Evolutionary conservation across 2,329 filamentous ascomycete genomes (phyloP).

Genomic region (Fusarium humuli): DNA sequence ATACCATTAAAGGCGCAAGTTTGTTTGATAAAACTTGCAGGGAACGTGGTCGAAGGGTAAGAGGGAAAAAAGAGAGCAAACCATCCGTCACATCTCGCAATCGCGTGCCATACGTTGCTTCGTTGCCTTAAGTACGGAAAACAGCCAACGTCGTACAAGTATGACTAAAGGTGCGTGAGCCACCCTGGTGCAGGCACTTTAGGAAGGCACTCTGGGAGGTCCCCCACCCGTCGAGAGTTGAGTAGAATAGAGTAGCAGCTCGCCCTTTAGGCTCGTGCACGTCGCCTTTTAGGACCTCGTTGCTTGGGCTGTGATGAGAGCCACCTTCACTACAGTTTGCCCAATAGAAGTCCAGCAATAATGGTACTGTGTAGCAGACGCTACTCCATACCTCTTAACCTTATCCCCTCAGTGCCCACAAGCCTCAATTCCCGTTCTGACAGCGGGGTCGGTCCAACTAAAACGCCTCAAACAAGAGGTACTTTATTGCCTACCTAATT

Average conservation of each 20-base stretch:
- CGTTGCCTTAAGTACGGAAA: too few species aligned
- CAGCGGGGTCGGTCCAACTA: background rate
- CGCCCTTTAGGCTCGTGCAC: too few species aligned
- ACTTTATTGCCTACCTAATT: background rate
- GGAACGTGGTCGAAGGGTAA: too few species aligned
- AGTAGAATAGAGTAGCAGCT: too few species aligned
- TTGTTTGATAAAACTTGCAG: too few species aligned
- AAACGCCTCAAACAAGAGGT: background rate
- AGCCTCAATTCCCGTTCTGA: background rate
- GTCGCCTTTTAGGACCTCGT: background rate
- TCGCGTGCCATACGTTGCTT: background rate
- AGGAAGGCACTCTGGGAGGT: too few species aligned
- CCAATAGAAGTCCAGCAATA: constrained; percentile 31
- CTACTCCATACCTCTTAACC: constrained; percentile 22
- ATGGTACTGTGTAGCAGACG: constrained; percentile 17
- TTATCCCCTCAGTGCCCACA: too few species aligned
- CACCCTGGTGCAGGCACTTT: background rate
- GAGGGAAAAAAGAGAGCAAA: too few species aligned
- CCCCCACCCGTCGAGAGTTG: too few species aligned
- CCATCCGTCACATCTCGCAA: too few species aligned
- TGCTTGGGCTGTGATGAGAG: constrained; percentile 23
- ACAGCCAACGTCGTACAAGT: too few species aligned
- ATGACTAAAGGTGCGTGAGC: constrained; percentile 4
- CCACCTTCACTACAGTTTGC: constrained; percentile 21
- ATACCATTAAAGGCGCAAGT: too few species aligned